Conservation (phyloP, 306 rosid genomes). For the Sindora glabra region DNA sequence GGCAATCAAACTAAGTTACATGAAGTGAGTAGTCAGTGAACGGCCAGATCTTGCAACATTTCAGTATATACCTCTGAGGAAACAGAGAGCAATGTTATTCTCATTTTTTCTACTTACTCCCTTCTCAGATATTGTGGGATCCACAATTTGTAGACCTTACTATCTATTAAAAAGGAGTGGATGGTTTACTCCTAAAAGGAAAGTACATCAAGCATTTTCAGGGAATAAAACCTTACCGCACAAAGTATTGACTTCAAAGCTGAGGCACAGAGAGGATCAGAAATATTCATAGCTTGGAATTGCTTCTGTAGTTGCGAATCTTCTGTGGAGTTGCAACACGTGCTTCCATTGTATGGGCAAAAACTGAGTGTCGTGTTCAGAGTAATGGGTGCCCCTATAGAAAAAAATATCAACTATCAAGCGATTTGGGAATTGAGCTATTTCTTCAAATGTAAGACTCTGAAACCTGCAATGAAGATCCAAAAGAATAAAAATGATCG, state of each 20-base stretch:
- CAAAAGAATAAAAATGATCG: not conserved
- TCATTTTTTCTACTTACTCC: too few species aligned
- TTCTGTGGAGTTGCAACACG: constrained; percentile 74
- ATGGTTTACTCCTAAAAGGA: too few species aligned
- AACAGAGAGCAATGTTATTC: too few species aligned
- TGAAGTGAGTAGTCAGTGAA: not conserved
- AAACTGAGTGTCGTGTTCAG: constrained; percentile 46
- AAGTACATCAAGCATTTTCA: not conserved
- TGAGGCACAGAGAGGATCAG: constrained; percentile 63
- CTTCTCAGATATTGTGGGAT: too few species aligned
- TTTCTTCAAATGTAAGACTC: not conserved
- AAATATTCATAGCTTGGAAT: constrained; percentile 54
- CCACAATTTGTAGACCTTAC: too few species aligned
- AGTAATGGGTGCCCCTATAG: constrained; percentile 60
- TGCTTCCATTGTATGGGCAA: constrained; percentile 70
- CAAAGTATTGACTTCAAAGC: constrained; percentile 72
- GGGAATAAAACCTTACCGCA: constrained; percentile 41
- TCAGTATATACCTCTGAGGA: too few species aligned
- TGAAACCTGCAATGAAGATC: not conserved
- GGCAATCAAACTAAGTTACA: not conserved
- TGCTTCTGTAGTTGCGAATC: constrained; percentile 61
- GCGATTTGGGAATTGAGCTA: not conserved
- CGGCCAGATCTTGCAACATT: not conserved
- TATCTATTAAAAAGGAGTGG: too few species aligned
- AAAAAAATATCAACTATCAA: constrained; percentile 2